Evolutionary conservation across 2,329 filamentous ascomycete genomes (phyloP), one percentile per base, ranked within the genome.

Genomic region (Endothia cerciana): DNA sequence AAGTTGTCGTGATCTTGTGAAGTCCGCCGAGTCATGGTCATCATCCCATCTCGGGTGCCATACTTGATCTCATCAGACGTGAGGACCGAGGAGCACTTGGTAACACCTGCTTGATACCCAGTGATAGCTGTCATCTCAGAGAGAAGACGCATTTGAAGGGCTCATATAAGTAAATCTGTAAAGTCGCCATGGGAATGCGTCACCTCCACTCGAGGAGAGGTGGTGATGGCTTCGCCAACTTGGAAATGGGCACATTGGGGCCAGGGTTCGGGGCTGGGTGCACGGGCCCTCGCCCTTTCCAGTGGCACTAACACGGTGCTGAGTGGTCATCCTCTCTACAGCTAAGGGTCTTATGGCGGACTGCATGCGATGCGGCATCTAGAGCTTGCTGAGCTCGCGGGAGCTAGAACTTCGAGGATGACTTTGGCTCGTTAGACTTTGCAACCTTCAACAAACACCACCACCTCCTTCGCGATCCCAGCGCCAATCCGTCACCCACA

Each of bases 401-500:
- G 36, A 51, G 63, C 62, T 62, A 62, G 58, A 62, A 65, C 60
- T 65, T 65, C 65, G 59, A 67, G 10, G 59, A 65, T 61, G 63
- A 62, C 49, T 49, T 63, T 28, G 45, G 25, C 47, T 28, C 5
- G 4, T 30, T 25, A 51, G 41, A 25, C 25, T 10, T n/a, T 13
- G 22, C 28, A 30, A 63, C 7, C 40, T 25, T 55, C 49, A 17
- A 40, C 61, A 53, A 40, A 10, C 36, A 15, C 11, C 40, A 36
- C 51, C 60, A 60, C 53, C 19, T 55, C 63, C 57, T 43, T 57
- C 49, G 33, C 40, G 51, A 36, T 60, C 47, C 17, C 49, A 63
- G 61, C 62, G 28, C 65, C 70, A 79, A 51, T 38, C 67, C n/a
- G 28, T 51, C 45, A 62, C 17, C 62, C 60, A 60, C 58, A 59